A percentile compares a stretch with the other conserved stretches of the same genome.
Conservation (phyloP, 1,284 basidiomycete species). For the Apiotrichum gamsii region DNA sequence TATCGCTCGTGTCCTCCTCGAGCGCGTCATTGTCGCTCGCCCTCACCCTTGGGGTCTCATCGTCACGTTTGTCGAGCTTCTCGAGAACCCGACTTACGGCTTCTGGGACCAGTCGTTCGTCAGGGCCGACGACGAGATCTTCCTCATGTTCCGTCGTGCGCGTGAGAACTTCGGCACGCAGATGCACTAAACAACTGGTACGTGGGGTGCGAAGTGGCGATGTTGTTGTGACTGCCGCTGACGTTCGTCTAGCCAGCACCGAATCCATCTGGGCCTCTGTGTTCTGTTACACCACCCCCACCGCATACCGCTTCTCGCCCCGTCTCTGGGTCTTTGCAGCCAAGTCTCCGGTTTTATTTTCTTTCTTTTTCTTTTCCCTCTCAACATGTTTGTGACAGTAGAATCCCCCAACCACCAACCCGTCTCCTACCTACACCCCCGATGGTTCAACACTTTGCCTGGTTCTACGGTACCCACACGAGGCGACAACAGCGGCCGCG, state of each 20-base stretch:
- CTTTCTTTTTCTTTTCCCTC: slow-evolving; percentile 6
- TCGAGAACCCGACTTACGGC: slow-evolving; percentile 44
- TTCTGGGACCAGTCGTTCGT: slow-evolving; percentile 48
- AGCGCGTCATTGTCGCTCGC: slow-evolving; percentile 85
- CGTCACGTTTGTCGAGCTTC: slow-evolving; percentile 79
- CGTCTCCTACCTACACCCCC: background rate
- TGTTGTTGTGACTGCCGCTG: background rate
- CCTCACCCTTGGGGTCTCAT: slow-evolving; percentile 97
- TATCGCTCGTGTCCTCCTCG: slow-evolving; percentile 83
- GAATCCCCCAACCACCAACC: slow-evolving; percentile 12
- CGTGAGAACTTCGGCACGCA: slow-evolving; percentile 23
- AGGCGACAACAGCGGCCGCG: background rate
- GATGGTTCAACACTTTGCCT: background rate
- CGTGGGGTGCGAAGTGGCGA: too few relatives aligned
- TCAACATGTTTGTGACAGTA: slow-evolving; percentile 23
- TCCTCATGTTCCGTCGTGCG: slow-evolving; percentile 32
- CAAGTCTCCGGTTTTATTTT: background rate
- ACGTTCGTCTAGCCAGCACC: background rate
- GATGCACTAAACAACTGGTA: slow-evolving; percentile 11
- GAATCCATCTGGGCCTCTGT: slow-evolving; percentile 1
- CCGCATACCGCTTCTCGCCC: slow-evolving; percentile 3
- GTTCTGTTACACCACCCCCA: slow-evolving; percentile 1
- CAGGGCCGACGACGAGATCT: slow-evolving; percentile 43
- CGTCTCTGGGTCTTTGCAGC: slow-evolving; percentile 3
- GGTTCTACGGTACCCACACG: too few relatives aligned